phyloP scores from a whole-genome alignment of 164 flowering plant species.

The Chimonanthus praecox region DNA sequence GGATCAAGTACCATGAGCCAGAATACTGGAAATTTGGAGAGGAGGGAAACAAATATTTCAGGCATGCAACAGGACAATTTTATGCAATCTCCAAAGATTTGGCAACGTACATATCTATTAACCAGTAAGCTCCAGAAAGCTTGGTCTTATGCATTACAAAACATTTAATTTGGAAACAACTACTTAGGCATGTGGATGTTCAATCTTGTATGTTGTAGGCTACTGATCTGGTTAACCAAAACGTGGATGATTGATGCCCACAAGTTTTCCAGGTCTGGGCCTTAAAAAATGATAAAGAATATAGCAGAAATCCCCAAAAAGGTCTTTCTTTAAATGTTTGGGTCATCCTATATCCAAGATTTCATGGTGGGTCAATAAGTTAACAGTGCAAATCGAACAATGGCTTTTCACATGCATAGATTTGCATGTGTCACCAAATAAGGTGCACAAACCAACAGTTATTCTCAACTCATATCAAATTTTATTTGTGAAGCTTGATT shows the following conservation, averaged over 20 bases:
- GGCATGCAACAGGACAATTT: slow-evolving; percentile 95
- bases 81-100: slow-evolving; percentile 90
- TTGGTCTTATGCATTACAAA: not conserved
- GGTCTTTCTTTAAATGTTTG: not conserved
- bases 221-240: not conserved
- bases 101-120: slow-evolving; percentile 85
- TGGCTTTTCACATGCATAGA: not conserved
- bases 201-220: not conserved
- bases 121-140: slow-evolving; percentile 36
- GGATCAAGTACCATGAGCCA: slow-evolving; percentile 91
- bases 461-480: not conserved
- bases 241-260: no score
- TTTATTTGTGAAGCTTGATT: not conserved
- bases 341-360: not conserved
- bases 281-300: no score
- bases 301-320: no score
- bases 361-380: not conserved
- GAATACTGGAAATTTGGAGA: slow-evolving; percentile 99
- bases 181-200: not conserved
- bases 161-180: not conserved
- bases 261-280: no score
- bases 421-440: not conserved
- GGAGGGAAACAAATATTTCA: slow-evolving; percentile 89
- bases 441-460: not conserved
- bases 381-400: not conserved